Evolutionary conservation across 495 filamentous ascomycete species (phyloP), one percentile per base, ranked within the genome.

Genomic region (Thermothielavioides terrestris): DNA sequence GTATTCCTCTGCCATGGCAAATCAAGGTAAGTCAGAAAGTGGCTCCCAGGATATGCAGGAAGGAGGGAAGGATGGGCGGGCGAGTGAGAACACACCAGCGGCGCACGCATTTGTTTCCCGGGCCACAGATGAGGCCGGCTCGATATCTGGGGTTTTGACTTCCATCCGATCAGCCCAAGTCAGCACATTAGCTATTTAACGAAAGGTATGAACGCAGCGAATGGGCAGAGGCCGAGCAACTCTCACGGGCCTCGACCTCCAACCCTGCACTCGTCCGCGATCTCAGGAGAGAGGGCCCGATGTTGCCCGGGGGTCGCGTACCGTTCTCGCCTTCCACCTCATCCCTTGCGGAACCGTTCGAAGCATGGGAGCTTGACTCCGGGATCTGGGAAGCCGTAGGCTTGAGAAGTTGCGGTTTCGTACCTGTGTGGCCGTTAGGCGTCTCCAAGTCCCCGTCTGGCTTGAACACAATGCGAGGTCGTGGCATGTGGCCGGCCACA

Each of bases 281-380:
- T 14, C 25, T 20, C 32, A 54, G 46, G 4, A 54, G 4, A 17
- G 49, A 49, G 4, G 52, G 52, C 6, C 52, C 52, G n/a, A 49
- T 4, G 0, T 21, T 20, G 34, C 28, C 28, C 15, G 40, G 52
- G 7, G 39, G 26, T 10, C 7, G 20, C 14, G 9, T 28, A 9
- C n/a, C 42, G 20, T 18, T 32, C 5, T 34, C 8, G 42, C 7
- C 10, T n/a, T 7, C 15, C 20, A 27, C 27, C n/a, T 11, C 20
- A 6, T 31, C 11, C n/a, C 46, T 17, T 5, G 25, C 2, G 4
- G 27, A 6, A 14, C 2, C 6, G 6, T 14, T 2, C 12, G 15
- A 8, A 17, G 17, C 22, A 23, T 14, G 15, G 10, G 25, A 9
- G 9, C 14, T 31, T 12, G 26, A 25, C 15, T 9, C 31, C 31